phyloP scores from a whole-genome alignment of 495 filamentous ascomycete species.

The Aspergillus olivimuriae region DNA sequence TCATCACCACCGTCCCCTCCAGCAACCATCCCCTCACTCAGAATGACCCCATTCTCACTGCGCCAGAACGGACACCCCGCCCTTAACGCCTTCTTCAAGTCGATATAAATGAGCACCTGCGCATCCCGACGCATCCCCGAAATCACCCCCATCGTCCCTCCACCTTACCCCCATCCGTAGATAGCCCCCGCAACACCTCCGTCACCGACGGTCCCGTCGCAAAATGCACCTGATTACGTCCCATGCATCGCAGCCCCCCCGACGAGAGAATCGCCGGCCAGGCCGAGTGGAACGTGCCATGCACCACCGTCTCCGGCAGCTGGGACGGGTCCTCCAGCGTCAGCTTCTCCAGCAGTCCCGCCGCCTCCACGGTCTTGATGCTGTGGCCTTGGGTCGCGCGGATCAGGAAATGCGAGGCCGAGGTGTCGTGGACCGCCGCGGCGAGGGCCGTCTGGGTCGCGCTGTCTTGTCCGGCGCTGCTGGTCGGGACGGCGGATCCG shows the following conservation, averaged over 20 bases:
- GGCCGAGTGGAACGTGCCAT: slow-evolving; percentile 76
- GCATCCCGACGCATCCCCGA: slow-evolving; percentile 80
- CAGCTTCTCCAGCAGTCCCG: slow-evolving; percentile 61
- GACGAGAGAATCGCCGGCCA: slow-evolving; percentile 65
- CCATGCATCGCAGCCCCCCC: slow-evolving; percentile 76
- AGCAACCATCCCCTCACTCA: slow-evolving; percentile 39
- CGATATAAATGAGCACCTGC: slow-evolving; percentile 73
- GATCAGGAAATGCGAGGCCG: slow-evolving; percentile 71
- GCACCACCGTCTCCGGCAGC: slow-evolving; percentile 63
- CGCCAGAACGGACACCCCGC: slow-evolving; percentile 74
- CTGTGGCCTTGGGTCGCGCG: slow-evolving; percentile 91
- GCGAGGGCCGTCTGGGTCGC: slow-evolving; percentile 29
- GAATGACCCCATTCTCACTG: slow-evolving; percentile 76
- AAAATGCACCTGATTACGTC: slow-evolving; percentile 81
- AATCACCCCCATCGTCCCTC: slow-evolving; percentile 47
- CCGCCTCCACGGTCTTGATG: slow-evolving; percentile 55
- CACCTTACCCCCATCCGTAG: slow-evolving; percentile 11
- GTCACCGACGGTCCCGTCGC: slow-evolving; percentile 56
- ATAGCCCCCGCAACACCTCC: slow-evolving; percentile 18
- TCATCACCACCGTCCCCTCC: too few relatives aligned
- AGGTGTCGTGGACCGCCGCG: slow-evolving; percentile 23
- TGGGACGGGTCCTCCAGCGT: slow-evolving; percentile 37
- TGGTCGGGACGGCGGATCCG: slow-evolving; percentile 1
- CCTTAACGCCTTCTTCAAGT: slow-evolving; percentile 58
- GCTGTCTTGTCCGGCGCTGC: slow-evolving; percentile 6